Evolutionary conservation across 352 stramenopile species (phyloP).

Genomic region (Pythium dissotocum): DNA sequence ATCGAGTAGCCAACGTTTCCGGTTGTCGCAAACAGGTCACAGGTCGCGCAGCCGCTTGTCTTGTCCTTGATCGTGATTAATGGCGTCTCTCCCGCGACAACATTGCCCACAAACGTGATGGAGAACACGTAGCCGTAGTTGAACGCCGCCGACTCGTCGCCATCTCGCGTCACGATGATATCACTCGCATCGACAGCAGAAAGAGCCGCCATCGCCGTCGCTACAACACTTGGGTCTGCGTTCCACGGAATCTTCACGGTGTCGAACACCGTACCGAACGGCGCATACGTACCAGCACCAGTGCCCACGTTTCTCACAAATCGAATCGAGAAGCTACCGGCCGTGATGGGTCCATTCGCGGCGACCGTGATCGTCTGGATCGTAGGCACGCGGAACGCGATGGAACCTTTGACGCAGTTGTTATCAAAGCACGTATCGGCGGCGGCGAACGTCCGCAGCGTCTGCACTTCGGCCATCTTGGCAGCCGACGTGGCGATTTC

Average conservation of each 20-base stretch:
- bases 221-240: constrained; percentile 35
- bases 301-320: constrained; percentile 40
- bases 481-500: constrained; percentile 60
- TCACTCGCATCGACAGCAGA: constrained; percentile 41
- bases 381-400: constrained; percentile 73
- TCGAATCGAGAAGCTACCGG: constrained; percentile 48
- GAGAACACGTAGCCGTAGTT: constrained; percentile 69
- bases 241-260: constrained; percentile 44
- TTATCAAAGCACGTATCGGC: constrained; percentile 45
- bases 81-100: constrained; percentile 64
- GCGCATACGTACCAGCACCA: constrained; percentile 30
- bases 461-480: constrained; percentile 74
- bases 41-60: constrained; percentile 15
- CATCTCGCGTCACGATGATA: constrained; percentile 74
- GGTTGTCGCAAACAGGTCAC: constrained; percentile 40
- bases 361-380: constrained; percentile 73
- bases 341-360: constrained; percentile 47
- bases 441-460: constrained; percentile 49
- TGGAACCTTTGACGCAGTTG: constrained; percentile 47
- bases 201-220: constrained; percentile 35
- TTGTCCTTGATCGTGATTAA: constrained; percentile 34
- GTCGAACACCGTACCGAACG: constrained; percentile 24
- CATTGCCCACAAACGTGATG: constrained; percentile 77
- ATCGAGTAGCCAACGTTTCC: constrained; percentile 38
- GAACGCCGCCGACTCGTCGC: constrained; percentile 55